Evolutionary conservation across 2,329 filamentous ascomycete genomes (phyloP), one percentile per base, ranked within the genome.

Genomic region (Chaetomiaceae sp.): DNA sequence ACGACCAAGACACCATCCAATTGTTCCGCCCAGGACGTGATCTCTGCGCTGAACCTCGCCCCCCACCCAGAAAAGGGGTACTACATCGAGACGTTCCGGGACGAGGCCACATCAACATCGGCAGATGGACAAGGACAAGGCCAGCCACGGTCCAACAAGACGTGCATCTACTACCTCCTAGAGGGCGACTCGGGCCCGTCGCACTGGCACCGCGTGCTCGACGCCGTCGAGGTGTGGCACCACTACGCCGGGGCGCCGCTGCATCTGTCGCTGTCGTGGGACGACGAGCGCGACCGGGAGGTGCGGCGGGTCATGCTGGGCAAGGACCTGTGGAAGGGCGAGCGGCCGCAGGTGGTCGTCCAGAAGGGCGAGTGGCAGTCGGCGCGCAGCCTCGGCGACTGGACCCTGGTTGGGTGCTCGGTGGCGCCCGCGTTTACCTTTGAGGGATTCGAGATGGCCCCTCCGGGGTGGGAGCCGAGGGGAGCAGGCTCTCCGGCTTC

Each of bases 101-200:
- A 78, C 60, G 2, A 58, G 0, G 55, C 59, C 3, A 60, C 55
- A 0, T 20, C 44, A 14, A 14, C 10, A 10, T 30, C 21, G 9
- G 4, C 25, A 17, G 34, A 30, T 4, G 44, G 10, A 13, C 25
- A 27, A 5, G 42, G 12, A 13, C 25, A 56, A 8, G 42, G 43
- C 30, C 55, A 62, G 10, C 62, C 58, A 27, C 73, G 74, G 49
- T 71, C 74, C 2, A 49, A 64, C 48, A 75, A 72, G 62, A 77
- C 75, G 1, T 68, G 66, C 44, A 78, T 77, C 58, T 78, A 78
- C 64, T 78, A 78, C 55, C 68, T 78, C 0, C 69, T 78, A 5
- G 70, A 77, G 49, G 70, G 72, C 37, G 55, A 63, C 6, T 61
- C 56, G 0, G 69, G 71, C 0, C 57, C 66, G n/a, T 78, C 75